Evolutionary conservation across 768 basidiomycete species (phyloP).

Genomic region (Dioszegia crocea): DNA sequence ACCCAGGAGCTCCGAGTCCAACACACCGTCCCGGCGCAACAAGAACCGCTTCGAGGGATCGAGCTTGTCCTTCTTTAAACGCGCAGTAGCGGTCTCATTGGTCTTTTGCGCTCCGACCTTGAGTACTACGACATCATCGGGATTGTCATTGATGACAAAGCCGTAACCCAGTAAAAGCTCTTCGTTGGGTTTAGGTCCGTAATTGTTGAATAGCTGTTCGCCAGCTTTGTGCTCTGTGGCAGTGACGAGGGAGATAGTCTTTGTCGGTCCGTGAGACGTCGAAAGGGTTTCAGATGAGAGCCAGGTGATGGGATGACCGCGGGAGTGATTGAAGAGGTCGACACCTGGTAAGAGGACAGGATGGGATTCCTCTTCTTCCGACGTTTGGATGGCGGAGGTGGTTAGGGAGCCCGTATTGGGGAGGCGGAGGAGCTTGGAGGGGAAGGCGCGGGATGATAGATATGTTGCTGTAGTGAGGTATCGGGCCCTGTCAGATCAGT

Average conservation of each 20-base stretch:
- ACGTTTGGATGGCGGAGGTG: slow-evolving; percentile 14
- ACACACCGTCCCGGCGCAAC: slow-evolving; percentile 28
- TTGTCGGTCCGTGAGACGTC: slow-evolving; percentile 22
- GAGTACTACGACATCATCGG: slow-evolving; percentile 79
- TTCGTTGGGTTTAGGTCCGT: slow-evolving; percentile 83
- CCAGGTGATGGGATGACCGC: slow-evolving; percentile 80
- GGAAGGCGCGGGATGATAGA: slow-evolving; percentile 83
- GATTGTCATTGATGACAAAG: slow-evolving; percentile 72
- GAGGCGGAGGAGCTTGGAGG: slow-evolving; percentile 68
- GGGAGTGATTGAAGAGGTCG: slow-evolving; percentile 80
- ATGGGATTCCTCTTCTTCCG: slow-evolving; percentile 48
- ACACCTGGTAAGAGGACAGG: slow-evolving; percentile 82
- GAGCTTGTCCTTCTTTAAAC: slow-evolving; percentile 49
- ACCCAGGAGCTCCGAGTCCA: slow-evolving; percentile 44
- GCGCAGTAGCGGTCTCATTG: neutral
- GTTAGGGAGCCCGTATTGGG: slow-evolving; percentile 53
- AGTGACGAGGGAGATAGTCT: slow-evolving; percentile 61
- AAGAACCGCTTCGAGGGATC: slow-evolving; percentile 57
- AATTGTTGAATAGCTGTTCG: slow-evolving; percentile 79
- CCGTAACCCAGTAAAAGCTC: slow-evolving; percentile 90
- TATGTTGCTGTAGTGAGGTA: slow-evolving; percentile 72
- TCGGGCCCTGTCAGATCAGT: slow-evolving; percentile 56
- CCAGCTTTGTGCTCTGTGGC: slow-evolving; percentile 54
- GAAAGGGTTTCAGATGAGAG: slow-evolving; percentile 51
- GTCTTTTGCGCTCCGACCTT: slow-evolving; percentile 56